Evolutionary conservation across 805 yeast species (phyloP), one percentile per base, ranked within the genome.

Genomic region (Saturnispora bothae): DNA sequence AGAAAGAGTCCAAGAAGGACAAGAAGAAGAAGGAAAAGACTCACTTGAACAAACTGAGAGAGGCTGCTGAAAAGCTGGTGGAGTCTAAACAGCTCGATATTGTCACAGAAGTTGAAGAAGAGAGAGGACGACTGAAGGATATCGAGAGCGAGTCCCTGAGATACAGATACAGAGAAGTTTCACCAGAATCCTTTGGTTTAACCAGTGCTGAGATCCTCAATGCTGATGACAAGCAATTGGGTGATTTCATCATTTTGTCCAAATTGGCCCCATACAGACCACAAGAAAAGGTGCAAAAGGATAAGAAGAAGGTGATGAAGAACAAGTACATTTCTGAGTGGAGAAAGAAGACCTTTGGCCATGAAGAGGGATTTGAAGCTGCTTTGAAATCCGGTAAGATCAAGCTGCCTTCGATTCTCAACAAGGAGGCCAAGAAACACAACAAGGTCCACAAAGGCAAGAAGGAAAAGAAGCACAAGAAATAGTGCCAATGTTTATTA

Each of bases 251-350:
- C 41, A 92, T 96, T 17, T 64, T 92, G 50, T 89, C 89, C 65
- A 88, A 88, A 59, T 76, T 92, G 48, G 96, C 97, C 0, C 89
- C 97, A 21, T 92, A 83, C 57, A 76, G 96, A 56, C 75, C 84
- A 18, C 72, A 72, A 46, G 94, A 83, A 42, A 66, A 69, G 46
- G 68, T 76, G 46, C 60, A 66, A 48, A 84, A 79, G 54, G 98
- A 92, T 57, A 81, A 76, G 60, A 71, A 94, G 54, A 83, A 84
- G 63, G 81, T 72, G 41, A 76, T 86, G 28, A 92, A 89, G 68
- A 76, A 78, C 63, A 82, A 73, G 60, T 71, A 92, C 50, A 60
- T 92, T 43, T 72, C 80, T 46, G 92, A 86, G 48, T 92, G 98
- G 98, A 76, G 95, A 60, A 73, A 78, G 58, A 76, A 76, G 40